phyloP scores from a whole-genome alignment of 768 basidiomycete species.

The Pleurotus eryngii region DNA sequence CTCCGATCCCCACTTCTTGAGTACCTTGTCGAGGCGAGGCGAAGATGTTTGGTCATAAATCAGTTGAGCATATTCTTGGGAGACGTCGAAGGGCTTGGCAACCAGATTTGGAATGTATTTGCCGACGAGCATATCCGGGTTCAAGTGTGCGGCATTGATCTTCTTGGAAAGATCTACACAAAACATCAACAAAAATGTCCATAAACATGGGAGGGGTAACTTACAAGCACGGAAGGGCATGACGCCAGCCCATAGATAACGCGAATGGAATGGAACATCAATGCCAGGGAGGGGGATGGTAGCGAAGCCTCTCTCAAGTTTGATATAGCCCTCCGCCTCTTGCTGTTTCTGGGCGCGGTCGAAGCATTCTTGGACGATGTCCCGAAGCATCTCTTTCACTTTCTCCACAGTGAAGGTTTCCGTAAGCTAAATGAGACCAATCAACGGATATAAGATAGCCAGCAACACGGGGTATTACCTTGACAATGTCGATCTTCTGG shows the following conservation, averaged over 20 bases:
- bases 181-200: not conserved
- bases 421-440: slow-evolving; percentile 54
- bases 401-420: slow-evolving; percentile 87
- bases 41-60: slow-evolving; percentile 98
- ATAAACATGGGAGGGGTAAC: slow-evolving; percentile 25
- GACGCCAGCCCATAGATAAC: slow-evolving; percentile 98
- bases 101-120: slow-evolving; percentile 98
- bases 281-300: slow-evolving; percentile 95
- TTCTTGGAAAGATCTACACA: slow-evolving; percentile 90
- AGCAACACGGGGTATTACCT: slow-evolving; percentile 43
- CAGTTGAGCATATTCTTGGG: slow-evolving; percentile 85
- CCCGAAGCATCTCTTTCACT: slow-evolving; percentile 92
- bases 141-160: slow-evolving; percentile 86
- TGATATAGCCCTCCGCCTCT: slow-evolving; percentile 77
- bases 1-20: slow-evolving; percentile 91
- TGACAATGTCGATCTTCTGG: slow-evolving; percentile 90
- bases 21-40: slow-evolving; percentile 91
- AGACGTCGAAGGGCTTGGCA: slow-evolving; percentile 80
- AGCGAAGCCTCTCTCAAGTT: slow-evolving; percentile 94
- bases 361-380: slow-evolving; percentile 84
- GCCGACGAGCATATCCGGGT: slow-evolving; percentile 91
- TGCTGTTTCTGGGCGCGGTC: slow-evolving; percentile 76
- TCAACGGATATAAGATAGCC: slow-evolving; percentile 4
- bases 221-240: slow-evolving; percentile 95
- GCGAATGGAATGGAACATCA: slow-evolving; percentile 99